phyloP scores from a whole-genome alignment of 352 stramenopile genomes.

The Globisporangium cederbergense region DNA sequence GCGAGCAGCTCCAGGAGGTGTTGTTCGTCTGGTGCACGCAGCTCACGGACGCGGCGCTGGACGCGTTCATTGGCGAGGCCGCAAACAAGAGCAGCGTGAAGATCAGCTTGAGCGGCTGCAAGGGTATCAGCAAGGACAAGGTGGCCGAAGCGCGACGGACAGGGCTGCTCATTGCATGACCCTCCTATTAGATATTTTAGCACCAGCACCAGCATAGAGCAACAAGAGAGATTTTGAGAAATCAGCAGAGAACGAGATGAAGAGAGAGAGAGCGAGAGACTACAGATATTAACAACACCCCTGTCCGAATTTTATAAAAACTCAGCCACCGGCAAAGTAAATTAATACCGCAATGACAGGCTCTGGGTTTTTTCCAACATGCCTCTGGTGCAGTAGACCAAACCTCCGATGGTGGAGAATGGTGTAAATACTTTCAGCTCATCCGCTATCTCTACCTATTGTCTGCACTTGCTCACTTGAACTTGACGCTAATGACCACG shows the following conservation, averaged over 20 bases:
- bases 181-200: not conserved
- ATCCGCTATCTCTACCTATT: not conserved
- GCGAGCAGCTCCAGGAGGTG: slow-evolving; percentile 54
- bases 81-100: slow-evolving; percentile 20
- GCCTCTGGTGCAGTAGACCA: not conserved
- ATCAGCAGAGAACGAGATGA: not conserved
- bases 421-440: slow-evolving; percentile 7
- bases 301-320: not conserved
- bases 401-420: not conserved
- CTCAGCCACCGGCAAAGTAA: not conserved
- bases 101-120: slow-evolving; percentile 72
- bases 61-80: slow-evolving; percentile 37
- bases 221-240: slow-evolving; percentile 7
- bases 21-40: slow-evolving; percentile 83
- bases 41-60: slow-evolving; percentile 66
- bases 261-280: not conserved
- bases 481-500: slow-evolving; percentile 25
- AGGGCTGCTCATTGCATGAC: slow-evolving; percentile 32
- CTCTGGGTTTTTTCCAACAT: not conserved
- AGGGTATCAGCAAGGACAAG: slow-evolving; percentile 39
- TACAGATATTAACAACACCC: not conserved
- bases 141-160: slow-evolving; percentile 29
- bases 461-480: slow-evolving; percentile 11
- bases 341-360: slow-evolving; percentile 1
- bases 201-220: not conserved